Evolutionary conservation across 2,329 filamentous ascomycete genomes (phyloP), one percentile per base, ranked within the genome.

Genomic region (Keithomyces neogunnii): DNA sequence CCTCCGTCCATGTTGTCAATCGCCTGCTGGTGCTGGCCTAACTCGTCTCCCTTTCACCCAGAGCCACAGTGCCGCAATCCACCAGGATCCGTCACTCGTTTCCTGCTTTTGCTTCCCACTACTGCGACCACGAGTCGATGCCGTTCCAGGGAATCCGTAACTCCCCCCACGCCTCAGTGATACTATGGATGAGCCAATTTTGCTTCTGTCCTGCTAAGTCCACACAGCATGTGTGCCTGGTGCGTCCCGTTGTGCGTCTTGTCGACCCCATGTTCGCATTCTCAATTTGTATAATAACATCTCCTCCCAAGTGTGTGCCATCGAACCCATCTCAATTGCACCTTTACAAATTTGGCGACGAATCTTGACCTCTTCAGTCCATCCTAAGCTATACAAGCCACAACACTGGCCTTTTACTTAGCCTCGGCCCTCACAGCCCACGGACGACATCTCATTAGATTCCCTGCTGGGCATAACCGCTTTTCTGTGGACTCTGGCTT

Each of bases 131-230:
- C 39, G 45, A 48, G 26, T 47, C 38, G 11, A 42, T 39, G 45
- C 36, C 45, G 44, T 35, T 30, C 38, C 45, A 11, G 39, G 45
- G 38, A 36, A 44, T 30, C 38, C 28, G 19, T 2, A 19, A 48
- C 33, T 29, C 36, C 39, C 38, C 38, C 19, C 46, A 45, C 47
- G 33, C 33, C 32, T 33, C 29, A 30, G 33, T 43, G 5, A 38
- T 26, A n/a, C 13, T 28, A 51, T 28, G 35, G 33, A 11, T 32
- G 13, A 43, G 36, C 5, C 39, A 36, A 44, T 51, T 45, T 51
- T 51, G 50, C 50, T 48, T 48, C 50, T 51, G 39, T 48, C 45
- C 29, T 28, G 50, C 43, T 11, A 51, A 43, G 46, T 51, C 49
- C 49, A 47, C 47, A 48, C 33, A 36, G 35, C 40, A 6, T 42